Percentiles rank a stretch among this genome's conserved stretches.
These are phyloP conservation scores for Epithele typhae DNA, from an alignment of 768 basidiomycete genomes.

Conservation along the genomic window DNA sequence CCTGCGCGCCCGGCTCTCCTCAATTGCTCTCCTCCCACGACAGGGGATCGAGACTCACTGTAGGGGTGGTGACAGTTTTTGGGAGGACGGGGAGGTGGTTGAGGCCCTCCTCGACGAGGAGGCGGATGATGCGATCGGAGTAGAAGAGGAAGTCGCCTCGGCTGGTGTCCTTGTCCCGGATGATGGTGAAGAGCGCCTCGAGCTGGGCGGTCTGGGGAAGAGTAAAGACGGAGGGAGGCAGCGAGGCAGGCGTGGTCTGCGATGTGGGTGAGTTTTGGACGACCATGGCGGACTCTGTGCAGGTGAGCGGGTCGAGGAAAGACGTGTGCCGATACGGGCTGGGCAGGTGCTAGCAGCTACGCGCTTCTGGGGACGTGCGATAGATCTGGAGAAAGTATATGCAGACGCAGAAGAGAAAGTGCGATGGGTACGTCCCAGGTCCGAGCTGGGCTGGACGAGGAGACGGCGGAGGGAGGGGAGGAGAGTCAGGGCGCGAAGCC, in stretches of 20 bases:
- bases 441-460: too few relatives aligned
- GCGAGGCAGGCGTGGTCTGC: constrained; percentile 32
- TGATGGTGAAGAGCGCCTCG: constrained; percentile 93
- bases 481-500: too few relatives aligned
- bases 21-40: not conserved
- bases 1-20: constrained; percentile 36
- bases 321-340: too few relatives aligned
- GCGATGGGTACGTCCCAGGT: too few relatives aligned
- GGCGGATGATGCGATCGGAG: constrained; percentile 84
- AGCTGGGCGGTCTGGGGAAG: constrained; percentile 89
- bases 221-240: constrained; percentile 84
- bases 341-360: too few relatives aligned
- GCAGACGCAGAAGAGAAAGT: too few relatives aligned
- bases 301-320: too few relatives aligned
- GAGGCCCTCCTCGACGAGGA: constrained; percentile 80
- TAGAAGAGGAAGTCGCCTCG: constrained; percentile 97
- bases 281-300: too few relatives aligned
- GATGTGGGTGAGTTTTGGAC: constrained; percentile 22
- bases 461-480: too few relatives aligned
- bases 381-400: too few relatives aligned
- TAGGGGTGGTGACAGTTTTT: constrained; percentile 77
- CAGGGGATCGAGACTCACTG: constrained; percentile 37
- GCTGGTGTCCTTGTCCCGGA: constrained; percentile 81
- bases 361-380: too few relatives aligned
- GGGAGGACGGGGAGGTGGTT: constrained; percentile 82